These are phyloP conservation scores for Eimeria brunetti DNA, from an alignment of 169 alveolate species.

Conservation along the genomic window DNA sequence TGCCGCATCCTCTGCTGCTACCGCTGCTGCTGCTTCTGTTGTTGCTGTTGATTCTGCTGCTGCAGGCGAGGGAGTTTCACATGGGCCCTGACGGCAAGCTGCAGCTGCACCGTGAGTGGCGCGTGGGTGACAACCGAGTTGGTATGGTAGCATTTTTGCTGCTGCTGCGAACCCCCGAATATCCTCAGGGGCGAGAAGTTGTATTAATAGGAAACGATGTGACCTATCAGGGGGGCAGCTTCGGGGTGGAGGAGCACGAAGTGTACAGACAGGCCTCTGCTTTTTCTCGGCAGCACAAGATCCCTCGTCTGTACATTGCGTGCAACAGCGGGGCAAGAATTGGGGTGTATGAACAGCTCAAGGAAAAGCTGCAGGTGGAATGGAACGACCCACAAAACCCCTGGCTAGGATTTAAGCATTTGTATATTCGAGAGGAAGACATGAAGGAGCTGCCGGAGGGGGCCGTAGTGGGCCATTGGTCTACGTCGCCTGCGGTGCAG, in stretches of 20 bases:
- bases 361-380: constrained; percentile 81
- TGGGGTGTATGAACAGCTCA: constrained; percentile 88
- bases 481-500: not conserved
- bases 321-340: constrained; percentile 92
- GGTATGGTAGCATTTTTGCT: constrained; percentile 79
- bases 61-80: constrained; percentile 61
- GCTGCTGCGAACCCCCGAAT: constrained; percentile 84
- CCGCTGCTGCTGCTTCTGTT: not conserved
- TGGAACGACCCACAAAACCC: constrained; percentile 87
- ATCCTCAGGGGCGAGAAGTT: constrained; percentile 89
- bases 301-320: constrained; percentile 90
- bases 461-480: constrained; percentile 70
- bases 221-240: constrained; percentile 88
- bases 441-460: constrained; percentile 78
- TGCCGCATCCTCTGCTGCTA: not conserved
- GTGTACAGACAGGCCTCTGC: constrained; percentile 87
- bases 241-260: constrained; percentile 88
- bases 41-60: not conserved
- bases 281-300: constrained; percentile 88
- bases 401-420: constrained; percentile 86
- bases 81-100: constrained; percentile 54
- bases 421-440: constrained; percentile 87
- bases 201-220: constrained; percentile 90
- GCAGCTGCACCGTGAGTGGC: constrained; percentile 71
- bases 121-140: constrained; percentile 69